Evolutionary conservation across 2,329 filamentous ascomycete genomes (phyloP), one percentile per base, ranked within the genome.

Genomic region (Cladophialophora carrionii): DNA sequence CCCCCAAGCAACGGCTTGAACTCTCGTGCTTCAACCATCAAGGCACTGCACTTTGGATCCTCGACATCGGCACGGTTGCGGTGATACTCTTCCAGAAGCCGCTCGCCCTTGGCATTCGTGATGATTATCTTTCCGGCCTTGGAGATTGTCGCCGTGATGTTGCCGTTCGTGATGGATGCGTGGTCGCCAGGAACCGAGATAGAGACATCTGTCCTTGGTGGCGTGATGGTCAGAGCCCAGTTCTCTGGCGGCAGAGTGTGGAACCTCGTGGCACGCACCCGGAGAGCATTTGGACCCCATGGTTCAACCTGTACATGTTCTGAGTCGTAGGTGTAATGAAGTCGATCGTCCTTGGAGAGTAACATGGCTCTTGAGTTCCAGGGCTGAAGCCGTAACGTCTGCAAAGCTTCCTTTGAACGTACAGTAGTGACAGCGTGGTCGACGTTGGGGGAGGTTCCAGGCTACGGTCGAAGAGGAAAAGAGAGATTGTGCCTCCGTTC

Each of bases 41-140:
- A 75, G 0, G 86, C 81, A 67, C 83, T 86, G 74, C 83, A 84
- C 72, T 87, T 87, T 0, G 85, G 84, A 68, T 88, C 85, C 4
- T 73, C 72, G 2, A 81, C 76, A 65, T 88, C 83, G 32, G 73
- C 71, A 7, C 84, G 78, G 65, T 82, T 77, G 22, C 84, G 80
- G 32, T 78, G 75, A 71, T 82, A 86, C 67, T 87, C 84, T 65
- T 86, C 83, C 0, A 86, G 75, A 1, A 86, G 70, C 10, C 78
- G 71, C 29, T 76, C 77, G 41, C 78, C 79, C 0, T 72, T 75
- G 1, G 72, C 66, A 67, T 84, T 78, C 68, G 74, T 77, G 61
- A 86, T 77, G 37, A 76, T 81, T 43, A 86, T 71, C 71, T 85
- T 85, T 37, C 83, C 84, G 29, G 77, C 74, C 10, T 76, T 72